phyloP scores from a whole-genome alignment of 2,329 filamentous ascomycete species.

The Epichloe baconii region DNA sequence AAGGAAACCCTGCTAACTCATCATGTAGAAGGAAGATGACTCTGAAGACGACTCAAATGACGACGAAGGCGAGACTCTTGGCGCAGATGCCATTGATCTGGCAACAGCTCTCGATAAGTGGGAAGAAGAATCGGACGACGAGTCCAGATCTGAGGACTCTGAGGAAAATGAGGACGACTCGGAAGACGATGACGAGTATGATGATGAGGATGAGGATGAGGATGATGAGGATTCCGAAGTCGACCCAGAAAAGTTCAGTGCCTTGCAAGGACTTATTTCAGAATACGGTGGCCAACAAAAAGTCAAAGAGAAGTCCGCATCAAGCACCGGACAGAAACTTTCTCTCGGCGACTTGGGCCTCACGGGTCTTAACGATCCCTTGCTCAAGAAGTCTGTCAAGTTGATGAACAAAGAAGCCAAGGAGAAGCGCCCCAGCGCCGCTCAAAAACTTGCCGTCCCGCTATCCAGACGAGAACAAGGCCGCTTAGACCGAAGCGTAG shows the following conservation, averaged over 20 bases:
- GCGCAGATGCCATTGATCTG: constrained; percentile 46
- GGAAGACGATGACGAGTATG: constrained; percentile 34
- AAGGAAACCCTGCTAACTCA: neutral
- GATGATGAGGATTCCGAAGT: constrained; percentile 37
- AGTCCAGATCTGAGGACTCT: constrained; percentile 27
- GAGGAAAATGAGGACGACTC: constrained; percentile 29
- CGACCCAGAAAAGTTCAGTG: constrained; percentile 45
- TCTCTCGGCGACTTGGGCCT: constrained; percentile 63
- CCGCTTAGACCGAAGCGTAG: constrained; percentile 64
- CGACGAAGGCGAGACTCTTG: constrained; percentile 44
- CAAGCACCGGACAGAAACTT: constrained; percentile 50
- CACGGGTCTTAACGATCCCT: constrained; percentile 56
- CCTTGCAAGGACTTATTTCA: constrained; percentile 56
- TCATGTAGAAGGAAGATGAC: constrained; percentile 5
- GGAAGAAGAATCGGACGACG: constrained; percentile 33
- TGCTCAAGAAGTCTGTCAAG: constrained; percentile 68
- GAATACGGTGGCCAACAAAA: constrained; percentile 53
- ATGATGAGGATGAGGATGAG: constrained; percentile 22
- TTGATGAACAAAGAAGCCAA: constrained; percentile 54
- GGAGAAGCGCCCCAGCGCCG: constrained; percentile 27
- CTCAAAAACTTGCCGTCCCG: constrained; percentile 66
- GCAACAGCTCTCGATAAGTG: constrained; percentile 43
- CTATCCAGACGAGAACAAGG: constrained; percentile 79
- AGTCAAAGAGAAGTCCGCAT: constrained; percentile 29
- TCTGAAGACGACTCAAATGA: constrained; percentile 45